phyloP scores from a whole-genome alignment of 169 alveolate species.

The Eimeria sp. region DNA sequence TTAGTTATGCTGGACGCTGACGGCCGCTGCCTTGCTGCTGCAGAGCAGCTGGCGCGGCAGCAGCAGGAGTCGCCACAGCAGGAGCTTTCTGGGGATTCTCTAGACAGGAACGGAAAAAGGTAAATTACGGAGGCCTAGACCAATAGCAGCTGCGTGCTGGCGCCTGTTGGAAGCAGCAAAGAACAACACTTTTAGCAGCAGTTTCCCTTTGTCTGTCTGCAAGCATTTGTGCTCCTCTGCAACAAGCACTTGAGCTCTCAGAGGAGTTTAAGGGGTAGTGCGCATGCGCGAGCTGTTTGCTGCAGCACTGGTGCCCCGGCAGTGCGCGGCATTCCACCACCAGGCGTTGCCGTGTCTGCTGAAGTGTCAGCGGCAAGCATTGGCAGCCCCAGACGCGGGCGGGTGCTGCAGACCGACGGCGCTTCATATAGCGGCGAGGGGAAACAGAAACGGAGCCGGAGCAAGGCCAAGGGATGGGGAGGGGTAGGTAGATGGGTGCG shows the following conservation, averaged over 20 bases:
- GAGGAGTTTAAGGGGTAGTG: not conserved
- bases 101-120: not conserved
- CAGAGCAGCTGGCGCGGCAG: not conserved
- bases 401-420: not conserved
- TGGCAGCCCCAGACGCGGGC: not conserved
- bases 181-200: not conserved
- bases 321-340: not conserved
- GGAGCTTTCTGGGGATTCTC: not conserved
- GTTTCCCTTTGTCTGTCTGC: not conserved
- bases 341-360: not conserved
- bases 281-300: not conserved
- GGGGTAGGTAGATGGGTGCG: constrained; percentile 56
- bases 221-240: too few relatives aligned
- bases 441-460: not conserved
- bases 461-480: constrained; percentile 56
- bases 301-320: constrained; percentile 32
- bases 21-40: constrained; percentile 73
- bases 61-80: constrained; percentile 22
- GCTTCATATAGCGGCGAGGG: not conserved
- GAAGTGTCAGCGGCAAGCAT: not conserved
- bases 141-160: not conserved
- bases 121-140: not conserved
- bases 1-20: constrained; percentile 71
- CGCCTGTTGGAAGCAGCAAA: not conserved
- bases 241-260: not conserved